These are phyloP conservation scores for Xylaria longipes DNA, from an alignment of 495 filamentous ascomycete species.

Conservation along the genomic window DNA sequence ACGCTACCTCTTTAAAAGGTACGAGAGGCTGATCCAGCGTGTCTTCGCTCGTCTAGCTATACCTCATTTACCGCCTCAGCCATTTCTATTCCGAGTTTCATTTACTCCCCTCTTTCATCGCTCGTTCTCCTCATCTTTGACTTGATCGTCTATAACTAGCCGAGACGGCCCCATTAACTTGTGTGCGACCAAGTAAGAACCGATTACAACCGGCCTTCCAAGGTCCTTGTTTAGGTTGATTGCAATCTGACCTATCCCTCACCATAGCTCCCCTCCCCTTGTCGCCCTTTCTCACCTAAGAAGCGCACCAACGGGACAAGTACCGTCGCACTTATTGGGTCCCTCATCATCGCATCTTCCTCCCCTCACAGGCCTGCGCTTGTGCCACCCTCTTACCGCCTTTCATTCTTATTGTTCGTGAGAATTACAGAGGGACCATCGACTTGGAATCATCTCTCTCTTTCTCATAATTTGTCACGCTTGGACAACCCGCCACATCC, in stretches of 20 bases:
- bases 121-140: slow-evolving; percentile 10
- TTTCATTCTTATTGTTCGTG: slow-evolving; percentile 16
- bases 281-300: slow-evolving; percentile 24
- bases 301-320: slow-evolving; percentile 20
- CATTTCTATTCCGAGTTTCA: slow-evolving; percentile 4
- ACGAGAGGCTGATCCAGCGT: slow-evolving; percentile 26
- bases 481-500: background rate
- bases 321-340: slow-evolving; percentile 21
- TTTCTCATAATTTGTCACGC: slow-evolving; percentile 9
- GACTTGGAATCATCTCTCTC: background rate
- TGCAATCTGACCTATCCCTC: slow-evolving; percentile 18
- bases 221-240: slow-evolving; percentile 13
- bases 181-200: slow-evolving; percentile 22
- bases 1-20: slow-evolving; percentile 2
- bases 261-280: slow-evolving; percentile 21
- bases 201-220: slow-evolving; percentile 16
- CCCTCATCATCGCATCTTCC: slow-evolving; percentile 21
- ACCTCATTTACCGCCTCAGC: slow-evolving; percentile 21
- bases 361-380: slow-evolving; percentile 18
- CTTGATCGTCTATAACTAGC: slow-evolving; percentile 23
- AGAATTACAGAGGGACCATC: slow-evolving; percentile 2
- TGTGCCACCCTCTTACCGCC: slow-evolving; percentile 21
- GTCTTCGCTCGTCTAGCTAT: slow-evolving; percentile 18
- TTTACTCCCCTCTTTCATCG: slow-evolving; percentile 25
- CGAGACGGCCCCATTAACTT: background rate